Evolutionary conservation across 2,329 filamentous ascomycete genomes (phyloP), one percentile per base, ranked within the genome.

Genomic region (Colletotrichum lini): DNA sequence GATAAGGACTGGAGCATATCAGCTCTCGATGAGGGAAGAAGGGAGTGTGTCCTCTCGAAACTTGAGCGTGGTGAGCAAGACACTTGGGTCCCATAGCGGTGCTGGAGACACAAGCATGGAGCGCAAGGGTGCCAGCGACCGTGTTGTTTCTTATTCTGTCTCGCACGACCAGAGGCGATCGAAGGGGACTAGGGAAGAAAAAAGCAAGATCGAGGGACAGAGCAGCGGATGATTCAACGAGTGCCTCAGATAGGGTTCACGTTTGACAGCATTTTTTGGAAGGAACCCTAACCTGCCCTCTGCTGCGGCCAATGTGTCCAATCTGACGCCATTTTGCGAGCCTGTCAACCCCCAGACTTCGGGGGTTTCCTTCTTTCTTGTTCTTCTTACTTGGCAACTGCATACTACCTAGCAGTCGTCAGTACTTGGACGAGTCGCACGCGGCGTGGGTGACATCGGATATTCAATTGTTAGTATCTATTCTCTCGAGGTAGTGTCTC

Each of bases 1-100:
- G 68, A 58, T 59, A 65, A 50, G 26, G 35, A 26, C 56, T 30
- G 65, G 35, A 35, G 38, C 35, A 16, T 42, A 8, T 21, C 9
- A 35, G 7, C 53, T 56, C 35, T 56, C 12, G 35, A 44, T n/a
- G 8, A 21, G 35, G 9, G 8, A 38, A 38, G 35, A 9, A 30
- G 35, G 9, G 35, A 10, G 35, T 38, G 35, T 38, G 35, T 38
- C 35, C 35, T 38, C 35, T 38, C 35, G 35, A 38, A 35, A 35
- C 54, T 16, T 57, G 12, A 21, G 54, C 3, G 15, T 58, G 40
- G 12, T 44, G 13, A 13, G 15, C 18, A 23, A 8, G n/a, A 57
- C n/a, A 42, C 35, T 10, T 21, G 21, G 53, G 12, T 21, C 30
- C 10, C 7, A 12, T n/a, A 15, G 54, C 38, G n/a, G 12, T 23